Base-by-base conservation (phyloP, 257 asterid genomes). In the Voacanga thouarsii region DNA sequence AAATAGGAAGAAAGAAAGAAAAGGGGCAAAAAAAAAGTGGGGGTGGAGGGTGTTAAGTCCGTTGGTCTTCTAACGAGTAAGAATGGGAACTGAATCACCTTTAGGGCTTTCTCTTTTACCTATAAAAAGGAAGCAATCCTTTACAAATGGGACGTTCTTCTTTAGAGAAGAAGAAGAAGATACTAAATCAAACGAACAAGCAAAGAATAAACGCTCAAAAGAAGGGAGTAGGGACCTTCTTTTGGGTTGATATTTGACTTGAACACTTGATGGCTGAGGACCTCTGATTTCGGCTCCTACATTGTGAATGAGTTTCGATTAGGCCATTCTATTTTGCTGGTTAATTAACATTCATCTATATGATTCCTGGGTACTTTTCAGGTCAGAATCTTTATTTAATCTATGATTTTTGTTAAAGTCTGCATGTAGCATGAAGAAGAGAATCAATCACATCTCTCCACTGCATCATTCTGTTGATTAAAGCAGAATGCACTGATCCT, bases 21-120 rank as follows among this genome's bases (percentile, higher is more conserved):
- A 33, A 33, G 19, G 19, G 18, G n/a, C 19, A n/a, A 47, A 26
- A 71, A 67, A 47, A 21, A 28, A 53, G 2, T 1, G 2, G 37
- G n/a, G n/a, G n/a, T n/a, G n/a, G n/a, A n/a, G n/a, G n/a, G n/a
- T n/a, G 37, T 33, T 33, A 73, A 55, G 44, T 51, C 5, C 12
- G 18, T 39, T 56, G 77, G 67, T 55, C 33, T 73, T 56, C 30
- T 59, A 21, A 51, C 21, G 5, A 53, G 66, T 71, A 49, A 21
- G 30, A 72, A 30, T 30, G 16, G 65, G 76, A 30, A 30, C 44
- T 56, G 70, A 24, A 23, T 18, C 24, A 47, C 7, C 43, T 44
- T 75, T 24, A 59, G 78, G n/a, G 70, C 78, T 57, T 57, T 75
- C 69, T 57, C 78, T 75, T 57, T 41, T 75, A 57, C 69, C 78